Percentiles rank a stretch among this genome's conserved stretches.
Evolutionary conservation across 345 rosid genomes (phyloP).

Genomic region (Euphorbia pulcherrima): DNA sequence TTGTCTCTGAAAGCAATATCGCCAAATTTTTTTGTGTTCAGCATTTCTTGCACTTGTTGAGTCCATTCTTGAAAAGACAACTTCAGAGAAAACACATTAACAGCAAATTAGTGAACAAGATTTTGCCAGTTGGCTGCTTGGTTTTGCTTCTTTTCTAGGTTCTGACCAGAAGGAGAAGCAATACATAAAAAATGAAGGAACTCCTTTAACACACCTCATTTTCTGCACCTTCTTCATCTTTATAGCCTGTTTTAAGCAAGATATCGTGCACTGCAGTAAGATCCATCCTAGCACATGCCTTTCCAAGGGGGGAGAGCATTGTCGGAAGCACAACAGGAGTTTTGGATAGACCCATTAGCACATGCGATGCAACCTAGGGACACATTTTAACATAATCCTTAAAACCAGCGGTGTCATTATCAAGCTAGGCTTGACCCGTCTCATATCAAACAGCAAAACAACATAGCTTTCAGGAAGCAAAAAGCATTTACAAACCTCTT

Average conservation of each 20-base stretch:
- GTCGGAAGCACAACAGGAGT: constrained; percentile 48
- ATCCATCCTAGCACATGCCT: constrained; percentile 76
- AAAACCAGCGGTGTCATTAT: constrained; percentile 9
- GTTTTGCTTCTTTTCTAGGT: not conserved
- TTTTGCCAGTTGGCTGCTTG: not conserved
- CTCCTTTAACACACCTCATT: constrained; percentile 48
- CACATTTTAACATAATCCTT: constrained; percentile 4
- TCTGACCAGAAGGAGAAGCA: not conserved
- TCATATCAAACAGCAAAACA: not conserved
- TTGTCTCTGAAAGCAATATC: constrained; percentile 91
- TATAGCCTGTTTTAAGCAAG: constrained; percentile 75
- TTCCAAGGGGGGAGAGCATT: constrained; percentile 62
- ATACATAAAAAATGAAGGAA: constrained; percentile 7
- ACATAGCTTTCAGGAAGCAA: not conserved
- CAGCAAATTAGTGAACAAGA: constrained; percentile 16
- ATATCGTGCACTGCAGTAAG: constrained; percentile 73
- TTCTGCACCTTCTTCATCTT: constrained; percentile 86
- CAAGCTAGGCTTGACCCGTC: not conserved
- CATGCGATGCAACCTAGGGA: constrained; percentile 56
- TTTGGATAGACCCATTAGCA: constrained; percentile 57
- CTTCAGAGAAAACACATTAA: constrained; percentile 31
- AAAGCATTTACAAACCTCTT: constrained; percentile 40
- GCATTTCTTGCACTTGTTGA: constrained; percentile 93
- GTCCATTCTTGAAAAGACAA: constrained; percentile 99
- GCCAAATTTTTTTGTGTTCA: constrained; percentile 87